Percentiles rank a stretch among this genome's conserved stretches.
Evolutionary conservation across 192 early-diverging fungal genomes (phyloP).

Genomic region (Backusella morwellensis): DNA sequence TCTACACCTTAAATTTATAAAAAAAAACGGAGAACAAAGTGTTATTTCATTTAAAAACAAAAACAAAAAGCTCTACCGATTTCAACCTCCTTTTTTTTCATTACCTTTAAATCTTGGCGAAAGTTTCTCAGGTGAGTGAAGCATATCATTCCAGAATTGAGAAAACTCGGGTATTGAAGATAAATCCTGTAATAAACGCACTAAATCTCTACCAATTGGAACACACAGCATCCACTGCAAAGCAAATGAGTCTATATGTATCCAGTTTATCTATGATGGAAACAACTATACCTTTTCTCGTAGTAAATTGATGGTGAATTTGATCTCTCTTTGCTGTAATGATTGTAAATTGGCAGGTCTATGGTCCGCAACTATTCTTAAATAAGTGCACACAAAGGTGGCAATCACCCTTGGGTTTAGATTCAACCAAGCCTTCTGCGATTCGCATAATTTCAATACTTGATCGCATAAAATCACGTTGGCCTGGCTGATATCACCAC

Average conservation of each 20-base stretch:
- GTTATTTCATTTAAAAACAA: not conserved
- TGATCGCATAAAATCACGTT: constrained; percentile 51
- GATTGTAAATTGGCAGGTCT: constrained; percentile 15
- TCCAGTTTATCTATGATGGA: no score
- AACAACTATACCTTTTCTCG: constrained; percentile 49
- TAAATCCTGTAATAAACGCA: constrained; percentile 64
- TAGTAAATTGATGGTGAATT: constrained; percentile 47
- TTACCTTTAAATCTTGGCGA: constrained; percentile 53
- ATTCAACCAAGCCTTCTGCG: constrained; percentile 37
- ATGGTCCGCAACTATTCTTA: constrained; percentile 58
- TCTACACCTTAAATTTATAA: constrained; percentile 37
- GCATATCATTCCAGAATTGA: constrained; percentile 57
- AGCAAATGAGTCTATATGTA: no score
- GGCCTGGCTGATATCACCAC: constrained; percentile 50
- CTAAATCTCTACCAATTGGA: constrained; percentile 62
- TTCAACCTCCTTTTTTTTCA: not conserved
- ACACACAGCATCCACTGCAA: constrained; percentile 48
- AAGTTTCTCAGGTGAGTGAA: constrained; percentile 48
- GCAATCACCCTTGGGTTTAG: constrained; percentile 37
- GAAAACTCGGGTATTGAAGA: constrained; percentile 50
- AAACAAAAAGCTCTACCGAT: not conserved
- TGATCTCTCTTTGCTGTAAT: constrained; percentile 51
- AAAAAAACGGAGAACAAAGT: not conserved
- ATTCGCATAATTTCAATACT: constrained; percentile 48
- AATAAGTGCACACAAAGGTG: constrained; percentile 41